Base-by-base conservation (phyloP, 306 rosid genomes). In the Prunus dulcis region DNA sequence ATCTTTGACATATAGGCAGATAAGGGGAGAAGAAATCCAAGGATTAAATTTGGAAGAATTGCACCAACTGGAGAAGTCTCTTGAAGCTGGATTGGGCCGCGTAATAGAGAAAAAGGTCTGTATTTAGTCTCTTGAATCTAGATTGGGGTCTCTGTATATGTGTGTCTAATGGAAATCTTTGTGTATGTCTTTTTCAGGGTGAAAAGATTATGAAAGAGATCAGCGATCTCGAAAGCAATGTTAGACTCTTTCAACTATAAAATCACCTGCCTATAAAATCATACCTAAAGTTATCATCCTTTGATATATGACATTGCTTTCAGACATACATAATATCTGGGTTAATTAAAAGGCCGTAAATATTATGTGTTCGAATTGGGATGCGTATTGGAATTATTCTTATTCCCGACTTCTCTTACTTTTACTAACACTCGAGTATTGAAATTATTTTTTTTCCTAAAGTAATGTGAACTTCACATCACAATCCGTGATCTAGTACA, bases 11-110 rank as follows among this genome's bases (percentile, higher is more conserved):
- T 47, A 56, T 65, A 93, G 99, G 92, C 97, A 89, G 83, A 82
- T 95, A 87, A 95, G 97, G 80, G 99, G 99, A 69, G 99, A 95
- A 75, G 99, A 92, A 81, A 92, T 95, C 50, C 96, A 89, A 66
- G 91, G 88, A 34, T 53, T 95, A 78, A 83, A 74, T 76, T 73
- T 92, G 18, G 97, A 89, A 70, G 90, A 95, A 73, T 84, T 95
- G 45, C 97, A 85, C 69, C 87, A 81, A 69, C 72, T 95, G 52
- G 99, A 95, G 85, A 90, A 79, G 72, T 85, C 92, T 19, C 93
- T 95, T 3, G 99, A 95, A 80, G 71, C 74, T 74, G 99, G 99
- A 27, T 77, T 95, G 75, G 86, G 83, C 32, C 90, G 97, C 38
- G 90, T 95, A 9, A 83, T 90, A 19, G 88, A 85, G 69, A 95